Percentiles rank a stretch among this genome's conserved stretches.
These are phyloP conservation scores for Tilletia horrida DNA, from an alignment of 1,284 basidiomycete species.

Conservation along the genomic window DNA sequence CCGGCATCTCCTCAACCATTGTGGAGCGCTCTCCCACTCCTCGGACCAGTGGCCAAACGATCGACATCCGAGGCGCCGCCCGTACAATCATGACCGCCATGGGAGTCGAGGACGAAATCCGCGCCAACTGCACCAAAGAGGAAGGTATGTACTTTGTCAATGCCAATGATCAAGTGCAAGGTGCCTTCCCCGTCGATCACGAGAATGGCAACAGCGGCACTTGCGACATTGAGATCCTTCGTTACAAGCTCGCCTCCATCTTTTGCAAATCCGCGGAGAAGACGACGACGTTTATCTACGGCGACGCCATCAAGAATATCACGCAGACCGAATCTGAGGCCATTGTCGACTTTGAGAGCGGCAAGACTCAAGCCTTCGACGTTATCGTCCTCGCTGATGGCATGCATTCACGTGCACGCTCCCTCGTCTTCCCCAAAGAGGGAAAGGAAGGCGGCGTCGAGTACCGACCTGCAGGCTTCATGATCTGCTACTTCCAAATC, in stretches of 20 bases:
- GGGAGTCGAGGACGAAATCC: conserved; percentile 42
- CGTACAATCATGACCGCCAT: conserved; percentile 49
- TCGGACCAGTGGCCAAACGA: conserved; percentile 51
- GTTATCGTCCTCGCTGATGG: conserved; percentile 38
- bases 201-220: conserved; percentile 22
- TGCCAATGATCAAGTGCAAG: conserved; percentile 30
- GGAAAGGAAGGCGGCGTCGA: conserved; percentile 21
- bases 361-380: conserved; percentile 28
- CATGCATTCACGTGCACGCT: conserved; percentile 32
- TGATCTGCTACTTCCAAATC: conserved; percentile 27
- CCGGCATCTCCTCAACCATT: conserved; percentile 49
- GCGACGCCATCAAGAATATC: conserved; percentile 24
- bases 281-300: conserved; percentile 30
- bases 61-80: conserved; percentile 50
- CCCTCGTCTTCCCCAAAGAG: conserved; percentile 26
- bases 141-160: conserved; percentile 46
- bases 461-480: conserved; percentile 10
- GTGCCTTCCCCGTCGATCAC: conserved; percentile 33
- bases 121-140: conserved; percentile 45
- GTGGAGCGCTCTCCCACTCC: conserved; percentile 50
- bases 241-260: conserved; percentile 33
- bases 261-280: conserved; percentile 27
- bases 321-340: conserved; percentile 22
- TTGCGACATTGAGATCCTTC: conserved; percentile 34
- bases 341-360: conserved; percentile 27